Percentiles rank a stretch among this genome's conserved stretches.
Evolutionary conservation across 345 rosid species (phyloP).

Genomic region (Draba incana): DNA sequence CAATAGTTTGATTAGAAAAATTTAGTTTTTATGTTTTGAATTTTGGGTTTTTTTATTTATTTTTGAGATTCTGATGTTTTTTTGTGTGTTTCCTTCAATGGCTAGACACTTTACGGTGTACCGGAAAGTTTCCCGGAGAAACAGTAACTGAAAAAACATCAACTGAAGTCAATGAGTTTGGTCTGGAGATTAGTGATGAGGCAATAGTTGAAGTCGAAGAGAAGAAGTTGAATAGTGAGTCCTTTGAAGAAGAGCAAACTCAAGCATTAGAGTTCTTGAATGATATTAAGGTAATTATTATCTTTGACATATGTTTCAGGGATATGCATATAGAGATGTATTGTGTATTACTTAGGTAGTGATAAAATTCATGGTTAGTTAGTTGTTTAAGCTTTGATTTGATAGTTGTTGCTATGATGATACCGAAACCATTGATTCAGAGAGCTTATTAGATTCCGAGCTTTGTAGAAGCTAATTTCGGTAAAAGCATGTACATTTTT

Average conservation of each 20-base stretch:
- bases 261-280: constrained; percentile 53
- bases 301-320: neutral
- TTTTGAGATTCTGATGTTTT: neutral
- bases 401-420: constrained; percentile 49
- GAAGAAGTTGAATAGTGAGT: constrained; percentile 38
- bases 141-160: constrained; percentile 54
- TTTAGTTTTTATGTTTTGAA: neutral
- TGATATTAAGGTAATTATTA: constrained; percentile 54
- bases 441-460: no score
- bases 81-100: constrained; percentile 1
- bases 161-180: constrained; percentile 43
- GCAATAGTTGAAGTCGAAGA: constrained; percentile 41
- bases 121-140: constrained; percentile 49
- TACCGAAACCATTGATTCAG: no score
- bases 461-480: no score
- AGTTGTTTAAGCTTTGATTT: neutral
- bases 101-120: constrained; percentile 43
- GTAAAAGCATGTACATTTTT: no score
- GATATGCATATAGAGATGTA: neutral
- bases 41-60: neutral
- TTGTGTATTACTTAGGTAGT: neutral
- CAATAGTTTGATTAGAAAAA: neutral
- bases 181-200: constrained; percentile 46
- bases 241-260: constrained; percentile 41
- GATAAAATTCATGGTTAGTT: constrained; percentile 6